Evolutionary conservation across 2,329 filamentous ascomycete species (phyloP).

Genomic region (Ascochyta rabiei): DNA sequence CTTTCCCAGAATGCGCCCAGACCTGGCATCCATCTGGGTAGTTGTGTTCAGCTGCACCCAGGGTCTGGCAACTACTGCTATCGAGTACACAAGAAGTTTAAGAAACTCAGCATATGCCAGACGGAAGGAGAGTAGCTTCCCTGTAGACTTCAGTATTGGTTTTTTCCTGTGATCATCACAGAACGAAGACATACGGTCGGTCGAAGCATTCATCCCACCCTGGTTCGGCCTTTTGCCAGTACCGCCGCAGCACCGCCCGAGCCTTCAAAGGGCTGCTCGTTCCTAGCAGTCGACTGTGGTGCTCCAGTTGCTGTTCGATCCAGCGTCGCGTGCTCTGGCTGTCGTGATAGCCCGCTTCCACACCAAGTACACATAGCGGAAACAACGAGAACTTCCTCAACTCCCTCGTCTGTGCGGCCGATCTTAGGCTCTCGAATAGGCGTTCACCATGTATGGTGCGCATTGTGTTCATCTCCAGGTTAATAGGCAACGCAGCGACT

Average conservation of each 20-base stretch:
- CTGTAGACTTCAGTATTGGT: conserved; percentile 7
- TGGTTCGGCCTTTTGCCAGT: conserved; percentile 28
- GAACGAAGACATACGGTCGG: conserved; percentile 29
- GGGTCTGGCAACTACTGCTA: not conserved
- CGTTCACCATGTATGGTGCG: conserved; percentile 21
- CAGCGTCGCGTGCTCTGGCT: conserved; percentile 20
- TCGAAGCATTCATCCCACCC: conserved; percentile 43
- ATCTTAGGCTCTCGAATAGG: conserved; percentile 17
- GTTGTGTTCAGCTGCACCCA: not conserved
- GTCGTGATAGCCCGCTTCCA: conserved; percentile 31
- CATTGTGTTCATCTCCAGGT: conserved; percentile 22
- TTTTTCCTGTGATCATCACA: conserved; percentile 13
- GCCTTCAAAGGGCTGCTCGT: conserved; percentile 32
- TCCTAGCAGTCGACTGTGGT: conserved; percentile 27
- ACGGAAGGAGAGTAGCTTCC: conserved; percentile 6
- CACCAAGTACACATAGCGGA: conserved; percentile 35
- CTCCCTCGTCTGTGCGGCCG: conserved; percentile 9
- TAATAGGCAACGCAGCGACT: conserved; percentile 25
- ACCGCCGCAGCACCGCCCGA: conserved; percentile 27
- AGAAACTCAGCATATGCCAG: not conserved
- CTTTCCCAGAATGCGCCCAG: too few species aligned
- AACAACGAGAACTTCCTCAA: conserved; percentile 30
- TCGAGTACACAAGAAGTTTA: not conserved
- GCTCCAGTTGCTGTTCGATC: conserved; percentile 26
- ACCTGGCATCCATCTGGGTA: not conserved